These are phyloP conservation scores for Entonaema liquescens DNA, from an alignment of 495 filamentous ascomycete genomes.

Conservation along the genomic window DNA sequence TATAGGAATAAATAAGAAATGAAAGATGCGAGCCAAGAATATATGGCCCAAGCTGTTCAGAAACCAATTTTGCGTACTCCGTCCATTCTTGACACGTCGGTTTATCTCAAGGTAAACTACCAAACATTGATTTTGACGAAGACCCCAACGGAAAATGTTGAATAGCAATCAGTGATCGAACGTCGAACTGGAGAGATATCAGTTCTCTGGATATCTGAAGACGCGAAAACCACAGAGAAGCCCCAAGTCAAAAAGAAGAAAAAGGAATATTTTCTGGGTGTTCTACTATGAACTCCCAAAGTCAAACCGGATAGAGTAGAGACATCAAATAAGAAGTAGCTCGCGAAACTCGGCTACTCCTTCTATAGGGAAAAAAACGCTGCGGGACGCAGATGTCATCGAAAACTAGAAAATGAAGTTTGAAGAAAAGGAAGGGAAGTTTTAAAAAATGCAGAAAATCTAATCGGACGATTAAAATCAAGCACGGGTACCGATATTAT, in stretches of 20 bases:
- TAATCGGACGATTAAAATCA: slow-evolving; percentile 26
- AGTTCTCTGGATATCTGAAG: not conserved
- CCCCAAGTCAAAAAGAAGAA: not conserved
- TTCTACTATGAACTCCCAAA: slow-evolving; percentile 39
- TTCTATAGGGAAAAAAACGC: not conserved
- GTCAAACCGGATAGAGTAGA: slow-evolving; percentile 7
- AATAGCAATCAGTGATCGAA: slow-evolving; percentile 10
- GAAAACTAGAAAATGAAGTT: slow-evolving; percentile 23
- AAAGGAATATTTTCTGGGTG: slow-evolving; percentile 27
- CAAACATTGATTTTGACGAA: slow-evolving; percentile 12
- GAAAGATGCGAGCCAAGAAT: slow-evolving; percentile 3
- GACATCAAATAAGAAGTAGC: not conserved
- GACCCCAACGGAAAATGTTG: not conserved
- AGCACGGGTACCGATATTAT: not conserved
- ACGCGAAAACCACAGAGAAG: not conserved
- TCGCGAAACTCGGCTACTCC: not conserved
- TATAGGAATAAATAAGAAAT: not conserved
- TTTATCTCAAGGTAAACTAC: slow-evolving; percentile 28
- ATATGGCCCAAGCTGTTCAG: not conserved
- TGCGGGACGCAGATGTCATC: no score
- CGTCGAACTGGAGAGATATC: slow-evolving; percentile 7
- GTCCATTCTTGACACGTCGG: not conserved
- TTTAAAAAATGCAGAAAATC: slow-evolving; percentile 28
- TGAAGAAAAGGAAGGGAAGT: slow-evolving; percentile 16
- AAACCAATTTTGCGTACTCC: not conserved